Evolutionary conservation across 176 grass and related monocot species (phyloP).

Genomic region (Neostapfia colusana): DNA sequence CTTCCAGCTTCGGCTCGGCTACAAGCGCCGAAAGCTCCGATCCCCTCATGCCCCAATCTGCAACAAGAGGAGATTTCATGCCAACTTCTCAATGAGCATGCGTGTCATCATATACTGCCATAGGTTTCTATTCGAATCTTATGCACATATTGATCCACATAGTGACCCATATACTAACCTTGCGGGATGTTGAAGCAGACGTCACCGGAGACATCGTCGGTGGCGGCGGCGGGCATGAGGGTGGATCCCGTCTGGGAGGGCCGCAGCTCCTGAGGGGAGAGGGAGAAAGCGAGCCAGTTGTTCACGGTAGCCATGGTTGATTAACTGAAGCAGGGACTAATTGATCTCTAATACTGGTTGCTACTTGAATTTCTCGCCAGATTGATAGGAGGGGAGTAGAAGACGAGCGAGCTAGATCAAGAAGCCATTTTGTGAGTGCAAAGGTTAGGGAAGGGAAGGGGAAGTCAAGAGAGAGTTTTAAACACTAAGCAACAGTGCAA

Average conservation of each 20-base stretch:
- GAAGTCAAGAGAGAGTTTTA: slow-evolving; percentile 47
- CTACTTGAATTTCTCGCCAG: slow-evolving; percentile 14
- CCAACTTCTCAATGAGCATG: not conserved
- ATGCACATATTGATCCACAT: not conserved
- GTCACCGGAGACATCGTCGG: slow-evolving; percentile 47
- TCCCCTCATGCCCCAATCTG: slow-evolving; percentile 94
- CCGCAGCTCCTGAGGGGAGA: slow-evolving; percentile 81
- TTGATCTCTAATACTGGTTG: not conserved
- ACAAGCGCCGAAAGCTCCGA: slow-evolving; percentile 90
- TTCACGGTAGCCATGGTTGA: slow-evolving; percentile 77
- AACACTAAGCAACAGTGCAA: slow-evolving; percentile 42
- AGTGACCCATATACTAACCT: slow-evolving; percentile 30
- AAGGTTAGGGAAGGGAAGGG: slow-evolving; percentile 36
- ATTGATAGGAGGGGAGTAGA: not conserved
- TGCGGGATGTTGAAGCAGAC: slow-evolving; percentile 65
- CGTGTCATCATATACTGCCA: not conserved
- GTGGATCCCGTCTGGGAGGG: slow-evolving; percentile 50
- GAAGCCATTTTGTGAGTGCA: slow-evolving; percentile 35
- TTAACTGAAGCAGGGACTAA: slow-evolving; percentile 26
- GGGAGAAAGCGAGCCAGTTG: slow-evolving; percentile 97
- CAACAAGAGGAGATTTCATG: slow-evolving; percentile 14
- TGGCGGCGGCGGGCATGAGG: slow-evolving; percentile 36
- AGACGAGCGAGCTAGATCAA: slow-evolving; percentile 33
- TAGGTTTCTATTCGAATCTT: not conserved
- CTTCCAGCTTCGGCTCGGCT: slow-evolving; percentile 85